Base-by-base conservation (phyloP, 768 basidiomycete species). In the Termitomyces sp. region DNA sequence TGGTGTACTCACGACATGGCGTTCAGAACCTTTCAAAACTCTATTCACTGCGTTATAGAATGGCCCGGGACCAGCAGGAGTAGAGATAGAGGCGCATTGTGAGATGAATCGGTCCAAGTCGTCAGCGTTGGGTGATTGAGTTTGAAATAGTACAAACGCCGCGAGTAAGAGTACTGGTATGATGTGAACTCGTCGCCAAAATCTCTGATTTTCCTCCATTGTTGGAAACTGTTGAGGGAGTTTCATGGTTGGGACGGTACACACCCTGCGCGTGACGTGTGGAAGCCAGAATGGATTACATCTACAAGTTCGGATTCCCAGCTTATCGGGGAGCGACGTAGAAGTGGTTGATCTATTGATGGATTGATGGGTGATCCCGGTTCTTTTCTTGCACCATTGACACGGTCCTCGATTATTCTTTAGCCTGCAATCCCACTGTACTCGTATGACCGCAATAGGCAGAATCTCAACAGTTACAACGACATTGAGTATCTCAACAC, bases 1-100 rank as follows among this genome's bases (percentile, higher is more conserved):
- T 4, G 64, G 65, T 1, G 89, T 87, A 0, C 83, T 87, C 0
- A 67, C 66, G 7, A 75, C 81, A 59, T 75, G 81, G 29, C 86
- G 75, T 63, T 88, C 86, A 16, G 84, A 86, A 32, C 63, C 63
- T 29, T n/a, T 57, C 27, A 20, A n/a, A 1, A 55, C 56, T 46
- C 63, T 53, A 32, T 16, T 53, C 9, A 43, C 34, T n/a, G 60
- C 44, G 22, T 49, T 31, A 26, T 56, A 61, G 4, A 41, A 48
- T 20, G 49, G 34, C n/a, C 39, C 53, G 31, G 60, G 63, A 14
- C 63, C 63, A 22, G 63, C 63, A 22, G 58, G 52, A 29, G 39
- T 56, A 9, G 56, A 20, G 20, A 64, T 54, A 31, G 60, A 54
- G 39, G 58, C 36, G 36, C 63, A 63, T 46, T 49, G 60, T 39